phyloP scores from a whole-genome alignment of 345 rosid species.

The Eucalyptus cladocalyx region DNA sequence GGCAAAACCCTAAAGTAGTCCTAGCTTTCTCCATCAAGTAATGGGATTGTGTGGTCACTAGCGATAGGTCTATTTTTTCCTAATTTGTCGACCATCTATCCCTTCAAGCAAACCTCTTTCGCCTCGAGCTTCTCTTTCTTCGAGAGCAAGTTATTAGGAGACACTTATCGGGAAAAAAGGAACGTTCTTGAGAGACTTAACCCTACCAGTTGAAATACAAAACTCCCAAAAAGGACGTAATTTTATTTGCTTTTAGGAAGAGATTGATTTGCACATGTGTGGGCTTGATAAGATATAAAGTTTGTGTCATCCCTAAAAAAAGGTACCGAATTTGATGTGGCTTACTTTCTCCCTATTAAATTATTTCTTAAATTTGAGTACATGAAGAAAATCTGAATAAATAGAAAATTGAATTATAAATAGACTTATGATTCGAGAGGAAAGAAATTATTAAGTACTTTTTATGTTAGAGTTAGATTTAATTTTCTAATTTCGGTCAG shows the following conservation, averaged over 20 bases:
- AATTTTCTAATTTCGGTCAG: not conserved
- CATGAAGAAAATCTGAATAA: not conserved
- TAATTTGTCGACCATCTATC: not conserved
- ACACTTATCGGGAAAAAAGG: not conserved
- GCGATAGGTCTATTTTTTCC: not conserved
- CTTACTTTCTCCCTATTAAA: not conserved
- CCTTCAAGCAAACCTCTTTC: not conserved
- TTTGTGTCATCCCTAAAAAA: not conserved
- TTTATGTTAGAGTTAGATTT: not conserved
- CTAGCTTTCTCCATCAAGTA: not conserved
- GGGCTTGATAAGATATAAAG: not conserved
- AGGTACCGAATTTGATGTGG: not conserved
- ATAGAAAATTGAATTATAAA: not conserved
- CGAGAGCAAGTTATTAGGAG: not conserved
- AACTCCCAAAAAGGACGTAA: not conserved
- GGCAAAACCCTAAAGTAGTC: not conserved
- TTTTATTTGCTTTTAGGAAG: not conserved
- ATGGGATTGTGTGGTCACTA: not conserved
- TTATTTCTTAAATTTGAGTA: not conserved
- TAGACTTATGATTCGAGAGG: not conserved
- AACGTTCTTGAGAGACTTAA: not conserved
- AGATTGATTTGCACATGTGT: not conserved
- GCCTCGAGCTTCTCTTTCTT: slow-evolving; percentile 2
- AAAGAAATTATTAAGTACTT: not conserved
- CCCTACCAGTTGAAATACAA: not conserved